A percentile compares a stretch with the other conserved stretches of the same genome.
These are phyloP conservation scores for Aspergillus phoenicis DNA, from an alignment of 2,329 filamentous ascomycete genomes.

Conservation along the genomic window DNA sequence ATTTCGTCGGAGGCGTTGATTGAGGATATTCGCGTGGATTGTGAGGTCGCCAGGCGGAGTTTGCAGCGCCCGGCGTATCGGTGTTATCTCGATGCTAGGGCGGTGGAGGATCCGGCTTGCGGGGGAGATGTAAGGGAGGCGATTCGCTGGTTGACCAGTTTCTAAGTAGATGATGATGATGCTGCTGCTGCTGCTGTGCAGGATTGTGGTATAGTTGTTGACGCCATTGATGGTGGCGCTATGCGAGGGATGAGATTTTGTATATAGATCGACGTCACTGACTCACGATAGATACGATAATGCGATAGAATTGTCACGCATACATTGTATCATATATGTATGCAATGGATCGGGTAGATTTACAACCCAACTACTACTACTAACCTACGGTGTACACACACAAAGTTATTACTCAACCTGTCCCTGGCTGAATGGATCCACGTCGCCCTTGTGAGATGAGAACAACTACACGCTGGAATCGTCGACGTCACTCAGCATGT, in stretches of 20 bases:
- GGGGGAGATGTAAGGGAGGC: slow-evolving; percentile 36
- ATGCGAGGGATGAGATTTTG: slow-evolving; percentile 6
- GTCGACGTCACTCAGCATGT: slow-evolving; percentile 25
- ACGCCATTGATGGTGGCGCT: background rate
- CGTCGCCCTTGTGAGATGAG: background rate
- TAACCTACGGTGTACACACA: too few relatives aligned
- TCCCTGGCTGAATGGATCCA: slow-evolving; percentile 11
- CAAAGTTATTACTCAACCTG: too few relatives aligned
- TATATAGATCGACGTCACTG: slow-evolving; percentile 5
- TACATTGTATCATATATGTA: background rate
- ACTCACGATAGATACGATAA: background rate
- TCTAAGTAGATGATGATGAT: slow-evolving; percentile 15
- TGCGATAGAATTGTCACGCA: background rate
- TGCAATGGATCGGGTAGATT: background rate
- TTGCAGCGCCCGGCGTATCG: slow-evolving; percentile 66
- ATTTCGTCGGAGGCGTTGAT: slow-evolving; percentile 78
- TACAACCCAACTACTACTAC: background rate
- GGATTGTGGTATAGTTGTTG: too few relatives aligned
- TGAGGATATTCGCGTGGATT: slow-evolving; percentile 85
- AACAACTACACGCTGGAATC: slow-evolving; percentile 17
- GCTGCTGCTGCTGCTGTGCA: background rate
- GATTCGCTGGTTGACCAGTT: slow-evolving; percentile 38
- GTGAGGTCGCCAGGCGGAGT: slow-evolving; percentile 75
- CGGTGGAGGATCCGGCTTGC: slow-evolving; percentile 35
- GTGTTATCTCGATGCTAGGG: slow-evolving; percentile 40